phyloP scores from a whole-genome alignment of 129 eudicot genomes.

The Cynara cardunculus region DNA sequence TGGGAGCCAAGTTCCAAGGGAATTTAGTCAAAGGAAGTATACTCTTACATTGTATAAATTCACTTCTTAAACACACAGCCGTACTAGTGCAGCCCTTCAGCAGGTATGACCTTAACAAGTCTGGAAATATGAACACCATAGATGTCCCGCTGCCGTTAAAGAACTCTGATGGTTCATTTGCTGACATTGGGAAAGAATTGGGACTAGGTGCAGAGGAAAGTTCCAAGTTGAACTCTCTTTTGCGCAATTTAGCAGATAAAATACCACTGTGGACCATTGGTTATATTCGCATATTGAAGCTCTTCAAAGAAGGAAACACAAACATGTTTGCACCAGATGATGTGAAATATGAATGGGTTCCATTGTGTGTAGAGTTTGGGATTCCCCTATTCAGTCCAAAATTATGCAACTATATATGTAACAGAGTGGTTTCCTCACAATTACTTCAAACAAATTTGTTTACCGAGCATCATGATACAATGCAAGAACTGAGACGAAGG shows the following conservation, averaged over 20 bases:
- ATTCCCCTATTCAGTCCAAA: conserved; percentile 93
- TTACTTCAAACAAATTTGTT: conserved; percentile 73
- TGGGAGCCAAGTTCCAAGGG: conserved; percentile 86
- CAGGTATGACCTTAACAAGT: conserved; percentile 58
- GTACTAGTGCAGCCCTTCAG: conserved; percentile 87
- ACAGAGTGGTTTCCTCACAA: conserved; percentile 69
- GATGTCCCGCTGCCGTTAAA: conserved; percentile 91
- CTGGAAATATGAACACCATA: conserved; percentile 52
- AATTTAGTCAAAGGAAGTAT: conserved; percentile 85
- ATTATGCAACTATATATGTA: conserved; percentile 72
- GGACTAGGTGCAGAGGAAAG: conserved; percentile 48
- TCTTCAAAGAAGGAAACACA: conserved; percentile 55
- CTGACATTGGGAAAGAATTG: conserved; percentile 65
- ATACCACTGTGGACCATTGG: conserved; percentile 82
- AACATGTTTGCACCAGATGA: conserved; percentile 41
- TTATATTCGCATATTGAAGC: conserved; percentile 80
- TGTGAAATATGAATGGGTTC: conserved; percentile 90
- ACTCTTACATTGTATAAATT: conserved; percentile 86
- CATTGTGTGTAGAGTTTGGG: conserved; percentile 85
- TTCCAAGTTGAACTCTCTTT: conserved; percentile 44
- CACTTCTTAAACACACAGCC: conserved; percentile 84
- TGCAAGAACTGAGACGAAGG: conserved; percentile 56
- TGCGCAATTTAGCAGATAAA: conserved; percentile 53
- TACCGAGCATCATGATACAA: conserved; percentile 72
- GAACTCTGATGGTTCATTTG: conserved; percentile 80